Evolutionary conservation across 2,329 filamentous ascomycete genomes (phyloP), one percentile per base, ranked within the genome.

Genomic region (Malbranchea zuffiana): DNA sequence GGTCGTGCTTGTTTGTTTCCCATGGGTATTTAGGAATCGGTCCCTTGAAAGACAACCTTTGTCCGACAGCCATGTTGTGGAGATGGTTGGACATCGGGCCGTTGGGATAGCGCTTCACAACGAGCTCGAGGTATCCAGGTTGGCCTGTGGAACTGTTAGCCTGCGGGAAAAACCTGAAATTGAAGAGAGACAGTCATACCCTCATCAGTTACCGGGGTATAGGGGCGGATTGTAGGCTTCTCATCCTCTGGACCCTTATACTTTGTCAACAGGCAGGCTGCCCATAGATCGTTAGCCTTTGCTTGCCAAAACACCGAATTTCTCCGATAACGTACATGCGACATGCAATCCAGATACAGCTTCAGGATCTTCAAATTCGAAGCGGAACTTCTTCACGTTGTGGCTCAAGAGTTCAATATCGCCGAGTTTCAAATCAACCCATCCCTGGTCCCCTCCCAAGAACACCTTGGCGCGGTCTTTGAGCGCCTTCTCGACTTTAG

Each of bases 1-100:
- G 86, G 43, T 83, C 68, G 68, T 95, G 87, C 75, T 94, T 95
- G 74, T 96, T 96, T 49, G 79, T 56, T 36, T 75, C 57, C 87
- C 87, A 96, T 20, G 75, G 64, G 64, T 95, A 96, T 66, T 98
- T 98, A 53, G 85, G 83, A 25, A 98, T 76, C 2, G 90, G 90
- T 12, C 90, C 90, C 73, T 98, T 96, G 69, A 98, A 78, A 44
- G 88, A 80, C 38, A 98, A 77, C 11, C 72, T 71, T 62, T 96
- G 80, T 45, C 86, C 84, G 29, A 83, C 78, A 21, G 72, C 69
- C 76, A 98, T 75, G 56, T 73, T 71, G 71, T 94, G 84, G 34
- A 98, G 59, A 67, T 96, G 82, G 48, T 77, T 75, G 46, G 83
- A 92, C 90, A 98, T 96, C 44, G 83, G 80, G 24, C 90, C 90